A percentile compares a stretch with the other conserved stretches of the same genome.
These are phyloP conservation scores for Coprinopsis strossmayeri DNA, from an alignment of 768 basidiomycete genomes.

Conservation along the genomic window DNA sequence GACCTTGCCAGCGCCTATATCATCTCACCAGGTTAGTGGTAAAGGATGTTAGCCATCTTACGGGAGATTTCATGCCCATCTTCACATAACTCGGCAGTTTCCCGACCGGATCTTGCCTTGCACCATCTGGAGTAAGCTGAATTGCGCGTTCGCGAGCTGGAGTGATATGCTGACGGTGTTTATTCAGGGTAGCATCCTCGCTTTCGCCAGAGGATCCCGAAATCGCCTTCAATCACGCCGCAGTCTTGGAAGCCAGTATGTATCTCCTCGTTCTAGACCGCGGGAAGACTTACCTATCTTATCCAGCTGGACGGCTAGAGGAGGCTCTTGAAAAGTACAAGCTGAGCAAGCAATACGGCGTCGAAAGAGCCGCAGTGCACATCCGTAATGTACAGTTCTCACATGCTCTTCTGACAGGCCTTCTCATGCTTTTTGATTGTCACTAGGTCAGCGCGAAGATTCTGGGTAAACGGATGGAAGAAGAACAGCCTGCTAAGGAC, in stretches of 20 bases:
- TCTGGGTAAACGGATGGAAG: conserved; percentile 55
- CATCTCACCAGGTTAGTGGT: conserved; percentile 47
- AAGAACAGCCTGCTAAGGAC: too few relatives aligned
- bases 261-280: too few relatives aligned
- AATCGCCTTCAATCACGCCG: conserved; percentile 87
- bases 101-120: conserved; percentile 80
- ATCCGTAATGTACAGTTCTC: conserved; percentile 61
- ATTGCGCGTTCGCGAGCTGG: conserved; percentile 19
- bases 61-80: conserved; percentile 3
- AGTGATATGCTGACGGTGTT: conserved; percentile 19
- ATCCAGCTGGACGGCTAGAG: conserved; percentile 67
- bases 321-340: conserved; percentile 80
- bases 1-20: conserved; percentile 89
- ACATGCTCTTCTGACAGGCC: conserved; percentile 10
- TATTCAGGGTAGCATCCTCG: conserved; percentile 72
- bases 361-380: conserved; percentile 77
- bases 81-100: conserved; percentile 33
- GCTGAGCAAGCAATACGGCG: conserved; percentile 67
- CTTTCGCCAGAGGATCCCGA: conserved; percentile 86
- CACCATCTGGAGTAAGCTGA: conserved; percentile 69
- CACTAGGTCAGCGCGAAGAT: conserved; percentile 81
- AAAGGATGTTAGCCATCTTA: conserved; percentile 1
- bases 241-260: conserved; percentile 85
- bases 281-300: conserved; percentile 29
- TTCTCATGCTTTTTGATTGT: conserved; percentile 15